Evolutionary conservation across 192 early-diverging fungal species (phyloP).

Genomic region (Coemansia erecta): DNA sequence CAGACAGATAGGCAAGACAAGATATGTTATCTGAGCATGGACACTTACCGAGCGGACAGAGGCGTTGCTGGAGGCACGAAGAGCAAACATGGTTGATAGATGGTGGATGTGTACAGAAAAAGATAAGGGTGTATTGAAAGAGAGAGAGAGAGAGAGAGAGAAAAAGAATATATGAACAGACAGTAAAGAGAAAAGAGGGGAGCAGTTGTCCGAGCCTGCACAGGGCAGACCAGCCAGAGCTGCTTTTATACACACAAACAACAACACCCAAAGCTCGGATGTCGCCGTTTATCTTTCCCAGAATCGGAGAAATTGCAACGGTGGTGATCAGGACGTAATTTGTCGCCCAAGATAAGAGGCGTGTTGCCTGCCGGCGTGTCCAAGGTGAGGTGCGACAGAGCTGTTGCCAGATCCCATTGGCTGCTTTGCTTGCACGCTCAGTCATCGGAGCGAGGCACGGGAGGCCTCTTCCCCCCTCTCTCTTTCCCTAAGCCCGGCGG

Average conservation of each 20-base stretch:
- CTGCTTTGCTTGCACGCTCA: background rate
- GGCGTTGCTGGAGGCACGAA: constrained; percentile 41
- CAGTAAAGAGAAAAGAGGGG: background rate
- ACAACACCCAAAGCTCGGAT: too few species aligned
- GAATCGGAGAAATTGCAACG: too few species aligned
- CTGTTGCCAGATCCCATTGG: background rate
- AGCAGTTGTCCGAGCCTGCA: background rate
- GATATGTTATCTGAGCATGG: background rate
- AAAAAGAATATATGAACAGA: constrained; percentile 8
- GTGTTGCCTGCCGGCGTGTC: too few species aligned
- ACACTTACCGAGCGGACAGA: constrained; percentile 50
- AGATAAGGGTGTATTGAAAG: constrained; percentile 6
- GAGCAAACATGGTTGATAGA: constrained; percentile 41
- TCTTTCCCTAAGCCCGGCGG: too few species aligned
- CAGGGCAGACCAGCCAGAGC: background rate
- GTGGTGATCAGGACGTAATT: too few species aligned
- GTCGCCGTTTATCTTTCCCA: too few species aligned
- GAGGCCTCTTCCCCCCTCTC: too few species aligned
- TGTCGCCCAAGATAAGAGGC: too few species aligned
- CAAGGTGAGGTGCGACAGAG: background rate
- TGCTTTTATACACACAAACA: too few species aligned
- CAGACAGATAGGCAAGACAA: background rate
- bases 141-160: background rate
- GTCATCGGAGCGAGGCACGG: too few species aligned
- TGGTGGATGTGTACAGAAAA: background rate